A percentile compares a stretch with the other conserved stretches of the same genome.
These are phyloP conservation scores for Torulaspora quercuum DNA, from an alignment of 805 yeast species.

Conservation along the genomic window DNA sequence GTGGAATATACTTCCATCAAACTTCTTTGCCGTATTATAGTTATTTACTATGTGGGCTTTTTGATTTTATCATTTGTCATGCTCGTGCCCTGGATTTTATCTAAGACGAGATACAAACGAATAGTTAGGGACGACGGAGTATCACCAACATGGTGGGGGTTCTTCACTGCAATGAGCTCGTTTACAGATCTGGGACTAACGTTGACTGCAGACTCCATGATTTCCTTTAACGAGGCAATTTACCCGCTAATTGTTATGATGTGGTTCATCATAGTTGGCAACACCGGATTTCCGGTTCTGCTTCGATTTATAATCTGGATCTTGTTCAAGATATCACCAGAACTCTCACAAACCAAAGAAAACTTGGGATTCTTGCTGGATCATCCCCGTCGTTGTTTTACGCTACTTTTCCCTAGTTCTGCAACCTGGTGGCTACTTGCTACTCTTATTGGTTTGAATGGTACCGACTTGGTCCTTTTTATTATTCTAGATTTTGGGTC, in stretches of 20 bases:
- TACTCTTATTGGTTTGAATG: slow-evolving; percentile 68
- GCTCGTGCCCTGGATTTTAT: slow-evolving; percentile 59
- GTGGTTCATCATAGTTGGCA: slow-evolving; percentile 82
- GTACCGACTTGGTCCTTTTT: slow-evolving; percentile 75
- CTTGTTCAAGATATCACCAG: slow-evolving; percentile 61
- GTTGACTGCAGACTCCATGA: slow-evolving; percentile 77
- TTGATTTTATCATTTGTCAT: slow-evolving; percentile 54
- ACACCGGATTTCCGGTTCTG: slow-evolving; percentile 89
- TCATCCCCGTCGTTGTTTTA: slow-evolving; percentile 96
- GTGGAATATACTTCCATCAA: slow-evolving; percentile 92
- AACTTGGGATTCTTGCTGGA: slow-evolving; percentile 82
- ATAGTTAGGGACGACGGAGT: slow-evolving; percentile 55
- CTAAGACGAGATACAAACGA: slow-evolving; percentile 41
- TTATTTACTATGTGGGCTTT: slow-evolving; percentile 71
- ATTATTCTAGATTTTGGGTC: slow-evolving; percentile 69
- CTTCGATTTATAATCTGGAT: slow-evolving; percentile 82
- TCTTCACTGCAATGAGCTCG: slow-evolving; percentile 73
- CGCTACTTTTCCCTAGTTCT: slow-evolving; percentile 82
- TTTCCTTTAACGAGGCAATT: slow-evolving; percentile 56
- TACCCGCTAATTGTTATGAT: slow-evolving; percentile 61
- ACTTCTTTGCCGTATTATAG: slow-evolving; percentile 61
- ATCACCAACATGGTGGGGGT: slow-evolving; percentile 88
- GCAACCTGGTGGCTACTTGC: slow-evolving; percentile 94
- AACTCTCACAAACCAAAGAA: slow-evolving; percentile 61
- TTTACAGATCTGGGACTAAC: slow-evolving; percentile 87